Evolutionary conservation across 208 protist species (phyloP), one percentile per base, ranked within the genome.

Genomic region (Wallacemonas rigidus): DNA sequence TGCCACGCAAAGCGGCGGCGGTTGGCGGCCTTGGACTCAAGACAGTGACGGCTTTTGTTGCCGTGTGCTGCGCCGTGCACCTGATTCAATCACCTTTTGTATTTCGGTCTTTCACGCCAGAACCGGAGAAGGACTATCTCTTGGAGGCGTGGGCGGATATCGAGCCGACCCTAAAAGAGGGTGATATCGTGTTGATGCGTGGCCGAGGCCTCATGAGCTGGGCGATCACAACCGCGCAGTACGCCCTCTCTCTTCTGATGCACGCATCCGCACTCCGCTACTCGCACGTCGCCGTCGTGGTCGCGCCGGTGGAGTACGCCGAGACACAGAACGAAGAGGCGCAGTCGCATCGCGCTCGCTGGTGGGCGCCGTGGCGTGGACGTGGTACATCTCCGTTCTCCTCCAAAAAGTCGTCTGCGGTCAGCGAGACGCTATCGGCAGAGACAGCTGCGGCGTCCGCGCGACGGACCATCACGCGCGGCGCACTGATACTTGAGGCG

Each of bases 251-350:
- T 64, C 60, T 12, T 3, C 53, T 78, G 43, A 60, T 90, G 71
- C 74, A 67, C 7, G 77, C 87, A 0, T 63, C 78, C 0, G 81
- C 86, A 38, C 48, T 95, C 74, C 84, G 84, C 4, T 95, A 93
- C 76, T 95, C 90, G 48, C 90, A 95, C 67, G 86, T 92, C 14
- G 86, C 84, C 44, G 88, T 95, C n/a, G 90, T 95, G 11, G 88
- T 93, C 36, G 80, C 85, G 41, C 86, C 90, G 3, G 86, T 84
- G 6, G 63, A 83, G 50, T 71, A 81, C 35, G 79, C 82, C 47
- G 75, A 77, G 48, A 64, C 71, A 35, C 43, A 57, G 8, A 70
- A 74, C 57, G 40, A 38, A 14, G 53, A 9, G 51, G 58, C 39
- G 14, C 55, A 61, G n/a, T 53, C 14, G 61, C 61, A 38, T n/a